A percentile compares a stretch with the other conserved stretches of the same genome.
These are phyloP conservation scores for Spatholobus suberectus DNA, from an alignment of 306 rosid species.

Conservation along the genomic window DNA sequence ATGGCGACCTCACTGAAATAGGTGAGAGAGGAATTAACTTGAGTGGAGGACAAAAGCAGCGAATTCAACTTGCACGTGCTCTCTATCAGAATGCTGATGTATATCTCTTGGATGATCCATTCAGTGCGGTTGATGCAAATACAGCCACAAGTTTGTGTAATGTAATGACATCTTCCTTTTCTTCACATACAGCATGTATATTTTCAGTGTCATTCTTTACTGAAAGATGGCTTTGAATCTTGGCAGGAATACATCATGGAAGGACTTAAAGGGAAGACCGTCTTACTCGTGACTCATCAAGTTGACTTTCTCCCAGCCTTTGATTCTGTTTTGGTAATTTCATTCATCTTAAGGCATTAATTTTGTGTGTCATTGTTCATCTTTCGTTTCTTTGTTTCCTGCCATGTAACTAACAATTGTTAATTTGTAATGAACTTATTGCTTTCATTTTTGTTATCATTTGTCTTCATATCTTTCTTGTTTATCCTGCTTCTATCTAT, in stretches of 20 bases:
- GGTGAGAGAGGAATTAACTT: slow-evolving; percentile 69
- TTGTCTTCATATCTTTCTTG: not conserved
- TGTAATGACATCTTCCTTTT: slow-evolving; percentile 44
- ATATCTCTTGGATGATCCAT: slow-evolving; percentile 76
- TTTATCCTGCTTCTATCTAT: not conserved
- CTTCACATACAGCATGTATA: not conserved
- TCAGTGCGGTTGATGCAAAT: slow-evolving; percentile 77
- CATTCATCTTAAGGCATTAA: not conserved
- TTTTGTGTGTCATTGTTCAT: not conserved
- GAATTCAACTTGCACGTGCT: slow-evolving; percentile 94
- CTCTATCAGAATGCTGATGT: slow-evolving; percentile 74
- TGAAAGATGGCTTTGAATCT: not conserved
- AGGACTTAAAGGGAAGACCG: slow-evolving; percentile 59
- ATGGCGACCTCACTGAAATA: slow-evolving; percentile 58
- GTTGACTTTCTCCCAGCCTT: slow-evolving; percentile 66
- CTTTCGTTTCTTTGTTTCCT: not conserved
- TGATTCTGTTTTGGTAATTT: slow-evolving; percentile 54
- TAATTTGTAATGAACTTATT: not conserved
- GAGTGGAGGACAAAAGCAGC: slow-evolving; percentile 92
- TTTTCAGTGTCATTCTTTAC: not conserved
- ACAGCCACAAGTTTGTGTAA: slow-evolving; percentile 56
- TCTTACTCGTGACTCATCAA: slow-evolving; percentile 71
- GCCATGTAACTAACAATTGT: not conserved
- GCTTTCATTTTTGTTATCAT: not conserved
- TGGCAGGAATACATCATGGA: slow-evolving; percentile 62